Conservation (phyloP, 495 filamentous ascomycete genomes). For the Penicillium lagena region DNA sequence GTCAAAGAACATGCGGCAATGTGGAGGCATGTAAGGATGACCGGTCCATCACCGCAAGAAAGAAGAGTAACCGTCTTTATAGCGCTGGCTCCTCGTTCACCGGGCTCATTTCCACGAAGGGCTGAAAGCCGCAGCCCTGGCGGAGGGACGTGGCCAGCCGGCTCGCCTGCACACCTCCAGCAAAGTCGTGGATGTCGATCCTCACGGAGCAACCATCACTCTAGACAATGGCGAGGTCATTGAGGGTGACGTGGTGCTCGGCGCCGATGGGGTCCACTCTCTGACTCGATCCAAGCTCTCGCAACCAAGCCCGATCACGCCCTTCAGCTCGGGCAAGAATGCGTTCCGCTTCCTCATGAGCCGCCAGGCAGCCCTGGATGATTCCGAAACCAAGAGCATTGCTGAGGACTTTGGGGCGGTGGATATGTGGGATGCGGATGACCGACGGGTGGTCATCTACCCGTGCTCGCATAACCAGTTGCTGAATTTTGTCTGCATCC, state of each 20-base stretch:
- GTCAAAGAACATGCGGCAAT: constrained; percentile 23
- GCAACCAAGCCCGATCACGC: constrained; percentile 15
- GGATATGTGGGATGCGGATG: constrained; percentile 41
- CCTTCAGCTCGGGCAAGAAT: constrained; percentile 45
- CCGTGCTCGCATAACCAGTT: constrained; percentile 47
- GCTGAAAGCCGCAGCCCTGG: constrained; percentile 37
- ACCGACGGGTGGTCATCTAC: constrained; percentile 54
- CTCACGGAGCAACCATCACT: constrained; percentile 31
- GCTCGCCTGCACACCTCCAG: constrained; percentile 35
- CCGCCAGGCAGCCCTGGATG: constrained; percentile 32
- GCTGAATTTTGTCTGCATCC: constrained; percentile 56
- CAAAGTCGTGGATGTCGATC: constrained; percentile 38
- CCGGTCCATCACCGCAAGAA: neutral
- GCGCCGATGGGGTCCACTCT: constrained; percentile 49
- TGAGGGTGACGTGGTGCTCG: constrained; percentile 43
- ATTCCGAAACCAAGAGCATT: constrained; percentile 38
- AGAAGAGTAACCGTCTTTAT: no score
- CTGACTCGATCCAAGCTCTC: constrained; percentile 36
- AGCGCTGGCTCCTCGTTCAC: constrained; percentile 48
- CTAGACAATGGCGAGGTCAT: constrained; percentile 27
- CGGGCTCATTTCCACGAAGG: constrained; percentile 43
- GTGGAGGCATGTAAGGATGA: constrained; percentile 33
- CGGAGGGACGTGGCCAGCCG: constrained; percentile 29
- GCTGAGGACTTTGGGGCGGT: constrained; percentile 34
- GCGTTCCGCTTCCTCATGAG: constrained; percentile 58